phyloP scores from a whole-genome alignment of 164 flowering plant species.

The Protea cynaroides region DNA sequence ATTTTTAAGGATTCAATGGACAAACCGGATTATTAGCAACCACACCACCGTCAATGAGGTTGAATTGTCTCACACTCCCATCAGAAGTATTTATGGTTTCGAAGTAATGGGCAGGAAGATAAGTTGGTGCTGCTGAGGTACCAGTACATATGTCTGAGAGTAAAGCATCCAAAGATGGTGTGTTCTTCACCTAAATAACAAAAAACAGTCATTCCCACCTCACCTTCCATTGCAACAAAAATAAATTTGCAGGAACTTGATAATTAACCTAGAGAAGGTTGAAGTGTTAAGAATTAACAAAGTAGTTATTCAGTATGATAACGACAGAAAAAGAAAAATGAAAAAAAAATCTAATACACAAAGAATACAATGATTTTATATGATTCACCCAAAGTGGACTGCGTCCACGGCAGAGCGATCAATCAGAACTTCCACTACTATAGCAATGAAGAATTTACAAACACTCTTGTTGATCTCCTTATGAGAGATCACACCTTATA shows the following conservation, averaged over 20 bases:
- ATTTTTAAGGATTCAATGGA: too few species aligned
- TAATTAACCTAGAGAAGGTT: not conserved
- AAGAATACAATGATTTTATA: too few species aligned
- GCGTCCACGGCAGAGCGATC: too few species aligned
- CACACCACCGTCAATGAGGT: conserved; percentile 29
- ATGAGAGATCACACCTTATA: too few species aligned
- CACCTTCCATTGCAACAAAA: not conserved
- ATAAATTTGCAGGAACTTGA: not conserved
- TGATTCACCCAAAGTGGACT: too few species aligned
- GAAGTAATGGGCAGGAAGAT: conserved; percentile 22
- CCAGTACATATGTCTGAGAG: conserved; percentile 27
- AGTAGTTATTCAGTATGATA: too few species aligned
- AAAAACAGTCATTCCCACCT: not conserved
- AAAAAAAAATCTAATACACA: too few species aligned
- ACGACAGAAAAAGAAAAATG: too few species aligned
- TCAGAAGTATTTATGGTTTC: not conserved
- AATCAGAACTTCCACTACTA: too few species aligned
- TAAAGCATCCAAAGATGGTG: conserved; percentile 21
- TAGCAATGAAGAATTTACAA: too few species aligned
- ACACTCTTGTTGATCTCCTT: too few species aligned
- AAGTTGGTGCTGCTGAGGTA: conserved; percentile 33
- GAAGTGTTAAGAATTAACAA: too few species aligned
- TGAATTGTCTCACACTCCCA: conserved; percentile 13
- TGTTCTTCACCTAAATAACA: conserved; percentile 21
- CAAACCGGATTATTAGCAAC: conserved; percentile 30